Evolutionary conservation across 139 green algal species (phyloP).

Genomic region (Bryopsis sp.): DNA sequence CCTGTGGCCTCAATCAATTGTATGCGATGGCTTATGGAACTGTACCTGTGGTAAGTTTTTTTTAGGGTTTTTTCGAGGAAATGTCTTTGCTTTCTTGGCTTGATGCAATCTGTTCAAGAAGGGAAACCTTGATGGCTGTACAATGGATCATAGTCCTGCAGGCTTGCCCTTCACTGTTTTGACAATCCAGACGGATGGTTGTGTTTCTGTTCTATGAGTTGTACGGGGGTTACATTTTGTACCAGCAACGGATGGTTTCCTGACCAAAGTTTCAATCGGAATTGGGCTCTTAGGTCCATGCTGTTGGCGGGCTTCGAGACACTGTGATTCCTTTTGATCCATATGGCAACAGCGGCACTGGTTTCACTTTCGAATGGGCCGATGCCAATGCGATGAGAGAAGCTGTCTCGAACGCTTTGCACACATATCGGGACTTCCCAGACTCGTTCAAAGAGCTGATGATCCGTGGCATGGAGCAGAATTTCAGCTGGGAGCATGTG

Average conservation of each 20-base stretch:
- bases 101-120: too few relatives aligned
- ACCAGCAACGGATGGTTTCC: too few relatives aligned
- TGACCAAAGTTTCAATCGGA: too few relatives aligned
- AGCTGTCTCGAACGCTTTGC: slow-evolving; percentile 54
- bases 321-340: slow-evolving; percentile 76
- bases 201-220: too few relatives aligned
- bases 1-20: slow-evolving; percentile 74
- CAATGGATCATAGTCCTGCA: too few relatives aligned
- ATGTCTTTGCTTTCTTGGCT: too few relatives aligned
- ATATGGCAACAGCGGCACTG: slow-evolving; percentile 66
- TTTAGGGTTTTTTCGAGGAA: too few relatives aligned
- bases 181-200: too few relatives aligned
- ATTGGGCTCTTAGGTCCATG: too few relatives aligned
- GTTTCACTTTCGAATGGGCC: slow-evolving; percentile 26
- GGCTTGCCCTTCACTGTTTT: too few relatives aligned
- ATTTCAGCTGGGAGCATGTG: slow-evolving; percentile 56
- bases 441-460: slow-evolving; percentile 56
- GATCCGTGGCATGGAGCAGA: slow-evolving; percentile 61
- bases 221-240: too few relatives aligned
- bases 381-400: slow-evolving; percentile 54
- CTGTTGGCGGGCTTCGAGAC: slow-evolving; percentile 76
- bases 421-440: slow-evolving; percentile 60
- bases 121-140: too few relatives aligned
- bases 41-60: slow-evolving; percentile 86
- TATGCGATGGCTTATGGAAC: slow-evolving; percentile 97